Evolutionary conservation across 2,329 filamentous ascomycete species (phyloP), one percentile per base, ranked within the genome.

Genomic region (Neonectria magnoliae): DNA sequence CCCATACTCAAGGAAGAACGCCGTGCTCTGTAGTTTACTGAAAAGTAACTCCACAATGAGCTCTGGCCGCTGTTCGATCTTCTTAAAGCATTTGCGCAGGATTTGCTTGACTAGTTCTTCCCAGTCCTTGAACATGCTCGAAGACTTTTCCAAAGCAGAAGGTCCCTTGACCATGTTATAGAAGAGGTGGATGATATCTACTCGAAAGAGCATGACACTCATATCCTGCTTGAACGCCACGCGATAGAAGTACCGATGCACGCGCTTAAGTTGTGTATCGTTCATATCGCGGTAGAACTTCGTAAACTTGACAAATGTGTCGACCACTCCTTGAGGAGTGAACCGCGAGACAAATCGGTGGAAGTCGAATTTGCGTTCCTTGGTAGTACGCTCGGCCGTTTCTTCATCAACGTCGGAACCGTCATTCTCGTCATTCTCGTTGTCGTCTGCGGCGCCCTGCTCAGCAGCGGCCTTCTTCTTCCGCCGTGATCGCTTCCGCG

Each of bases 211-310:
- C 81, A 98, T 88, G 22, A 98, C 90, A 61, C 90, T 90, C 82
- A 96, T 90, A 51, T 98, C 93, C 78, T 97, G 92, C 80, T 98
- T 99, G 83, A 98, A 98, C 0, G 94, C 94, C 11, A 97, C 85
- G 0, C 95, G 91, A 75, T 98, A 97, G 75, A 99, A 94, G 78
- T 95, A 99, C 7, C 96, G 91, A 80, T 98, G 96, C 13, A 91
- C 91, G 6, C 96, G 90, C 81, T 98, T 98, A 41, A 98, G 83
- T 76, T 99, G 96, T 41, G 89, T 84, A 2, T 89, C 84, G 57
- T 89, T 87, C 11, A 99, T 85, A 68, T 99, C 96, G 44, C 84
- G 86, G 79, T 97, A 98, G 79, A 90, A 95, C 51, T 85, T 87
- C 1, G 90, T 89, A 68, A 98, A 94, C 3, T 88, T 84, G 31